A percentile compares a stretch with the other conserved stretches of the same genome.
phyloP scores from a whole-genome alignment of 331 rosid species.

The Malus hybrid region DNA sequence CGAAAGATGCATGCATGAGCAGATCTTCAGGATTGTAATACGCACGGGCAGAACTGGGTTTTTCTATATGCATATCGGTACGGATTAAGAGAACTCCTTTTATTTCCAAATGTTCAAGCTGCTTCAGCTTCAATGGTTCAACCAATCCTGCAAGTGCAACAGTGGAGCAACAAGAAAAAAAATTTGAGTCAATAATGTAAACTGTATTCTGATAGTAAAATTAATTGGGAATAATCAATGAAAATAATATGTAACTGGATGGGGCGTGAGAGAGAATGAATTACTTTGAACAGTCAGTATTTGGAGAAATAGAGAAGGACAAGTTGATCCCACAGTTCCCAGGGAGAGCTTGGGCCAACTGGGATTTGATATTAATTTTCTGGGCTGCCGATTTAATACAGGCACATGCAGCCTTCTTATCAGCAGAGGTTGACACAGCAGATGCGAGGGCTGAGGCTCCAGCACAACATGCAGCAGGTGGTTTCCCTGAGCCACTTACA shows the following conservation, averaged over 20 bases:
- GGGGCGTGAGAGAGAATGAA: background rate
- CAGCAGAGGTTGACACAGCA: conserved; percentile 39
- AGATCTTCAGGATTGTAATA: background rate
- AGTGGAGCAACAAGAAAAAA: too few species aligned
- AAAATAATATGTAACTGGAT: too few species aligned
- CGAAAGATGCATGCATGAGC: background rate
- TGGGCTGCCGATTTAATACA: conserved; percentile 58
- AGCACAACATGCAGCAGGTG: conserved; percentile 56
- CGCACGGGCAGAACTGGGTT: background rate
- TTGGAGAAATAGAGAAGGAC: conserved; percentile 41
- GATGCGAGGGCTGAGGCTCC: conserved; percentile 59
- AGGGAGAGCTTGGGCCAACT: conserved; percentile 63
- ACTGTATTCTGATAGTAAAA: too few species aligned
- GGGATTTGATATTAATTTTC: conserved; percentile 29
- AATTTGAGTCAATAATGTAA: too few species aligned
- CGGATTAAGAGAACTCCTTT: background rate
- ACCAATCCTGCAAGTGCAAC: too few species aligned
- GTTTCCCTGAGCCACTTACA: conserved; percentile 57
- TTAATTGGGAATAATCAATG: too few species aligned
- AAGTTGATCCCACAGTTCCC: conserved; percentile 49
- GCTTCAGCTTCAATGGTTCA: background rate
- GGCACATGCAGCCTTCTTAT: conserved; percentile 55
- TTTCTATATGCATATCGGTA: background rate
- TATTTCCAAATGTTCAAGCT: background rate
- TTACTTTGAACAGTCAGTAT: conserved; percentile 66